phyloP scores from a whole-genome alignment of 106 monocot genomes.

The Dendrobium huoshanense region DNA sequence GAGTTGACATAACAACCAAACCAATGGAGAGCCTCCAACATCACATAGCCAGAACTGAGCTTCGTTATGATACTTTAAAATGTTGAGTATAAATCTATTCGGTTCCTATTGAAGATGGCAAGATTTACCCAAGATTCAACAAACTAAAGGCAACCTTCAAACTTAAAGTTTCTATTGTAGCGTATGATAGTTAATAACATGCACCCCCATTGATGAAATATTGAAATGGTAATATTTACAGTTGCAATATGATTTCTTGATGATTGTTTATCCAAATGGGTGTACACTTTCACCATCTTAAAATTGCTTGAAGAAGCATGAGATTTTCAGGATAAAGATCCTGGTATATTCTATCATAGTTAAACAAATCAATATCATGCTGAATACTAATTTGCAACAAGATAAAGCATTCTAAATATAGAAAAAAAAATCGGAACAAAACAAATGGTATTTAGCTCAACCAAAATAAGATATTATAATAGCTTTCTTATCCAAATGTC shows the following conservation, averaged over 20 bases:
- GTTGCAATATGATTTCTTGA: not conserved
- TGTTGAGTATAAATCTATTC: not conserved
- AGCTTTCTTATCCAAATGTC: constrained; percentile 10
- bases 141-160: not conserved
- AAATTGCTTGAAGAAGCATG: not conserved
- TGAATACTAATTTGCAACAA: not conserved
- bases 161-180: not conserved
- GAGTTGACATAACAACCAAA: not conserved
- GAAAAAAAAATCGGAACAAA: not conserved
- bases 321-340: not conserved
- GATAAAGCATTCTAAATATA: not conserved
- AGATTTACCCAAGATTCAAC: not conserved
- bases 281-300: not conserved
- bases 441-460: not conserved
- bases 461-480: not conserved
- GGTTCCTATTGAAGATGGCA: not conserved
- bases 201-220: not conserved
- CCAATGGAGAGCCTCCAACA: not conserved
- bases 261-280: not conserved
- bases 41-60: not conserved
- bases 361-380: not conserved
- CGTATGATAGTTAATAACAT: not conserved
- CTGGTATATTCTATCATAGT: not conserved
- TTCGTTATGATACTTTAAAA: not conserved
- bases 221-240: not conserved